Evolutionary conservation across 2,329 filamentous ascomycete species (phyloP).

Genomic region (Trichophyton equinum): DNA sequence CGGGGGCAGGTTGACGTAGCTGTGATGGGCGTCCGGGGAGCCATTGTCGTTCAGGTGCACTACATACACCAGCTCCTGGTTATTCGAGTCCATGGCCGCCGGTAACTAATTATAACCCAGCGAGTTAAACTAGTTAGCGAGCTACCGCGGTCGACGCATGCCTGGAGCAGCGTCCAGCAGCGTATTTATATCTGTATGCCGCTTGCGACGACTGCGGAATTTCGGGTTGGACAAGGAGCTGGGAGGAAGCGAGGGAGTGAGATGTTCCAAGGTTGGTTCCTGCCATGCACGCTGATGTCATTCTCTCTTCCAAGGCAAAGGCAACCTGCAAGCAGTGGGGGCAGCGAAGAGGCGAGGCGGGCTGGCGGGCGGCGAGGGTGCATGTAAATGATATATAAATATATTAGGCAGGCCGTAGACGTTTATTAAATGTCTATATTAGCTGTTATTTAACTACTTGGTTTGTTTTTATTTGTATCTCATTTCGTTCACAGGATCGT

Average conservation of each 20-base stretch:
- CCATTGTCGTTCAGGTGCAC: constrained; percentile 87
- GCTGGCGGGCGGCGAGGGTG: too few relatives aligned
- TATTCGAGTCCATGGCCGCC: background rate
- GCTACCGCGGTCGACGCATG: too few relatives aligned
- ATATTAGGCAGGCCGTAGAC: background rate
- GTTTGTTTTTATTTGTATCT: background rate
- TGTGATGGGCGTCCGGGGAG: constrained; percentile 73
- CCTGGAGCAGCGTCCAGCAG: background rate
- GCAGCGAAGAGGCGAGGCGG: background rate
- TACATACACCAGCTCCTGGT: constrained; percentile 52
- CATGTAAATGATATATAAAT: background rate
- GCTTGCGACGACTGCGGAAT: background rate
- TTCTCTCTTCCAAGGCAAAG: background rate
- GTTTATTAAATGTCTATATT: background rate
- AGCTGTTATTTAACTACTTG: background rate
- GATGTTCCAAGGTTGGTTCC: background rate
- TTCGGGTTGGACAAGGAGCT: background rate
- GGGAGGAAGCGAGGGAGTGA: background rate
- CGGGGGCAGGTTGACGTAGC: constrained; percentile 84
- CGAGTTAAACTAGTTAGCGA: too few relatives aligned
- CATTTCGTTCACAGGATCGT: background rate
- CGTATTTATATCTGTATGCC: background rate
- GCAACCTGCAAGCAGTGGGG: background rate
- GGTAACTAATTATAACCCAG: background rate
- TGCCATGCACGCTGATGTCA: constrained; percentile 2